Evolutionary conservation across 106 monocot genomes (phyloP), one percentile per base, ranked within the genome.

Genomic region (Platanthera zijinensis): DNA sequence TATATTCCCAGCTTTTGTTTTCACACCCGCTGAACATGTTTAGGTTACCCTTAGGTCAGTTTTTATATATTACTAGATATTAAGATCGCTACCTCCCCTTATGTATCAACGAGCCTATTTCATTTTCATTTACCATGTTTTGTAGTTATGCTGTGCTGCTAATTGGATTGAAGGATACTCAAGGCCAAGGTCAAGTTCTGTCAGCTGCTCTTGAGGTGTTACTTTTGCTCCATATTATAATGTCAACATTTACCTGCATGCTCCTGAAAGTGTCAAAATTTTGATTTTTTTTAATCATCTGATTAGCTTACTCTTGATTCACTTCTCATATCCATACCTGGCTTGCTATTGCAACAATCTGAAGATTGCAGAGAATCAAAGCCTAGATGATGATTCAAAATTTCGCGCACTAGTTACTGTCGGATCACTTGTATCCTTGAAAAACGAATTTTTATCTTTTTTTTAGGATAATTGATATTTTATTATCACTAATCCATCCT

Each of bases 391-490:
- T 39, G 97, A 91, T 84, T 83, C 91, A 72, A 91, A 80, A 88
- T 99, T 83, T 39, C 83, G 94, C 57, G 89, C 86, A 5, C 88
- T 99, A 48, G 97, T 94, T 73, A 89, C 97, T 5, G 53, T 99
- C 84, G 97, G 94, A 72, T 90, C 97, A 84, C 94, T 99, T 71
- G 97, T 99, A 99, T 99, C 97, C 90, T 92, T 87, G 59, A 21
- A 47, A 50, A 81, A 7, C 57, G 76, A 11, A 15, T 73, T 62
- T 59, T 53, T 18, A 10, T 48, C 21, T 68, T 6, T 69, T 28
- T 68, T 32, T 13, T 50, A 12, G 67, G 7, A 15, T 48, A 70
- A 70, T 17, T 5, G 15, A 70, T 17, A 18, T 70, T 6, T 8
- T n/a, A 70, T 39, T 67, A 61, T 61, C 19, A 19, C 17, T 59